These are phyloP conservation scores for Ehretia macrophylla DNA, from an alignment of 257 asterid species.

Conservation along the genomic window DNA sequence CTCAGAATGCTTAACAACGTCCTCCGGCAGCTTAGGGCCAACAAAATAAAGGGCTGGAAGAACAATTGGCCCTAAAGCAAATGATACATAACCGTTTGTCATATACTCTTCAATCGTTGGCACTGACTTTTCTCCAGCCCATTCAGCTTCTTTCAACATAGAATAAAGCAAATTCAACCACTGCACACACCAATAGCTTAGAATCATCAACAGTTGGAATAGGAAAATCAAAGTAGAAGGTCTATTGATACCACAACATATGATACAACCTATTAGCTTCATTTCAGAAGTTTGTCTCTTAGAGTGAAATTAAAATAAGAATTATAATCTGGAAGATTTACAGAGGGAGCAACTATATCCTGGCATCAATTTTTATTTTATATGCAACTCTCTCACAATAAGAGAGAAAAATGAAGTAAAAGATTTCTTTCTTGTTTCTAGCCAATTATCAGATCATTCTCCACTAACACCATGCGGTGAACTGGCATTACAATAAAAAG, in stretches of 20 bases:
- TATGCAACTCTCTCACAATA: too few species aligned
- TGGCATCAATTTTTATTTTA: too few species aligned
- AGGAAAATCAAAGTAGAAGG: not conserved
- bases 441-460: too few species aligned
- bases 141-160: slow-evolving; percentile 83
- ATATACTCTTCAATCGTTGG: slow-evolving; percentile 74
- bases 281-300: not conserved
- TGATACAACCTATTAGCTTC: not conserved
- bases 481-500: too few species aligned
- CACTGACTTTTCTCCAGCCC: slow-evolving; percentile 36
- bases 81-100: slow-evolving; percentile 63
- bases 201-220: slow-evolving; percentile 1
- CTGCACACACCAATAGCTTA: slow-evolving; percentile 35
- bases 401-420: too few species aligned
- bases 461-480: too few species aligned
- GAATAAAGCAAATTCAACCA: slow-evolving; percentile 69
- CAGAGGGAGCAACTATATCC: too few species aligned
- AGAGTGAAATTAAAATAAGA: not conserved
- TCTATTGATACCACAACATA: not conserved
- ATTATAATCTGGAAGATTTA: not conserved
- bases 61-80: slow-evolving; percentile 87
- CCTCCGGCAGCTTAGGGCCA: slow-evolving; percentile 79
- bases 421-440: too few species aligned
- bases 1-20: slow-evolving; percentile 55
- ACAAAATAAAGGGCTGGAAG: slow-evolving; percentile 74